Evolutionary conservation across 495 filamentous ascomycete genomes (phyloP), one percentile per base, ranked within the genome.

Genomic region (Achaetomiella virescens): DNA sequence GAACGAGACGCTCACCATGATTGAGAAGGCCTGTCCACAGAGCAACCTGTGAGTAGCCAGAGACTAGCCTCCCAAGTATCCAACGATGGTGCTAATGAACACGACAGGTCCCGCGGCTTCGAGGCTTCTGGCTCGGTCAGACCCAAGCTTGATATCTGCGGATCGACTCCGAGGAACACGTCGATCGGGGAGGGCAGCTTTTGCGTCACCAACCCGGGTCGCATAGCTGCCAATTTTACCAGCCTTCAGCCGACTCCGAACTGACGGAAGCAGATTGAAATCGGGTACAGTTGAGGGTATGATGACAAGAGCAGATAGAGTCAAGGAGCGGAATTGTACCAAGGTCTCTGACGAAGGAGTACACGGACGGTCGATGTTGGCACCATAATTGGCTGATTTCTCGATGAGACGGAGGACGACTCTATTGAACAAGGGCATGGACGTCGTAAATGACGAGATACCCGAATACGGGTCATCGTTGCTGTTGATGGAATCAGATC

Each of bases 21-120:
- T 70, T 33, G 70, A 73, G 64, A 54, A 48, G 27, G 61, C 58
- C 3, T 73, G 70, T 29, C 64, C 69, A 6, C 22, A 46, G 9
- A 35, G 25, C 25, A 25, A 29, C 15, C 6, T 25, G 44, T 60
- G 27, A 45, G 51, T 37, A 4, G 11, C 8, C 14, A 12, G 5
- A 21, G 3, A 11, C 38, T 35, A 4, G 21, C 38, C 38, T 15
- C 5, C 20, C 11, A 37, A 17, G 17, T 50, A 31, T 35, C 31
- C 29, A 11, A 35, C 22, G 2, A 22, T 11, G 29, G 24, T 9
- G n/a, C 17, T 51, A 31, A 59, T 35, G n/a, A 25, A 9, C 25
- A 8, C 35, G 11, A 27, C 18, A 62, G 52, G 24, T 10, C 25
- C 24, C n/a, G 22, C 1, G 15, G 29, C 3, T 59, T 58, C 42